These are phyloP conservation scores for Gamsiella multidivaricata DNA, from an alignment of 192 early-diverging fungal genomes.

Conservation along the genomic window DNA sequence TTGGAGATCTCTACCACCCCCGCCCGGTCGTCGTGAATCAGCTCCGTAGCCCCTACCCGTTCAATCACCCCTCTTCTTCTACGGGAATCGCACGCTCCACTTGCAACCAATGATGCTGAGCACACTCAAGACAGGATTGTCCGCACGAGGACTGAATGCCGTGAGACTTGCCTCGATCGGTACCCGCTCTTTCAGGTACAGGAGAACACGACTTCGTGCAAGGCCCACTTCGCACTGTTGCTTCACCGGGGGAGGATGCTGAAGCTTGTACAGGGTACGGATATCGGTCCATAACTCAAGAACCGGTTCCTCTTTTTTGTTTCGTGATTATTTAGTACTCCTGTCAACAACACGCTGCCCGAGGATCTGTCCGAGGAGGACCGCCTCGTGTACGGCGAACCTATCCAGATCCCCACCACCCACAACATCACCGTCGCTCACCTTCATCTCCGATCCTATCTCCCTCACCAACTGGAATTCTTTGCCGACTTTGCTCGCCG, in stretches of 20 bases:
- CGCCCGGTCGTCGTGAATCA: background rate
- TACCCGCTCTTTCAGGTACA: conserved; percentile 49
- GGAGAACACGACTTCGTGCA: background rate
- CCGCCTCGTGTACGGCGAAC: conserved; percentile 51
- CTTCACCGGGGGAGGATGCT: background rate
- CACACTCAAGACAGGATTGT: conserved; percentile 35
- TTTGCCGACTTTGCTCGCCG: conserved; percentile 86
- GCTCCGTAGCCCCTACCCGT: background rate
- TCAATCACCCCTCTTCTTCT: background rate
- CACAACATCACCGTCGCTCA: conserved; percentile 79
- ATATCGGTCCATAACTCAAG: too few relatives aligned
- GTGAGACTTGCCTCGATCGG: conserved; percentile 21
- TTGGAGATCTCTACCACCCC: background rate
- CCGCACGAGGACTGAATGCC: conserved; percentile 21
- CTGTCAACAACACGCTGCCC: conserved; percentile 10
- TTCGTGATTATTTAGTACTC: conserved; percentile 1
- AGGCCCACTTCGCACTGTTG: too few relatives aligned
- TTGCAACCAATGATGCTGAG: conserved; percentile 32
- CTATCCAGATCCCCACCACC: conserved; percentile 63
- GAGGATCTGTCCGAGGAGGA: conserved; percentile 44
- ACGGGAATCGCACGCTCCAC: background rate
- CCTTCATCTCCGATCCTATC: conserved; percentile 80
- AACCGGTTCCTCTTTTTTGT: background rate
- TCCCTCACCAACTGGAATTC: conserved; percentile 89
- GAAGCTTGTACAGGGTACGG: too few relatives aligned